Evolutionary conservation across 306 rosid genomes (phyloP), one percentile per base, ranked within the genome.

Genomic region (Pachyrhizus erosus): DNA sequence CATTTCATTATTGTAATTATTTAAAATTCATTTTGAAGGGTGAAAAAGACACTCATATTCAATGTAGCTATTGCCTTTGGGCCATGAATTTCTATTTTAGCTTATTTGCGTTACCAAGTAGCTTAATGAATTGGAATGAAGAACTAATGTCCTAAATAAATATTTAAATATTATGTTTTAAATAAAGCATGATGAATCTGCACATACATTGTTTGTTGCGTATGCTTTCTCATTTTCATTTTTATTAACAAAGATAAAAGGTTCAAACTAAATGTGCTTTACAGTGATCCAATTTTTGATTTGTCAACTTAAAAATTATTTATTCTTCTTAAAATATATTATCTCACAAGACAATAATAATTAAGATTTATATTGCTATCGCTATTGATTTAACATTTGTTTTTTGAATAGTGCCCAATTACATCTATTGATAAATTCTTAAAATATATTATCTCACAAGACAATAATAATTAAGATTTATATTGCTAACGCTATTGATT

Each of bases 211-310:
- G 70, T 26, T 24, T 68, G 70, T 34, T 55, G 81, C 10, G 9
- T 15, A 40, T 52, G 45, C 45, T 57, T 43, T 70, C 13, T 75
- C 51, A 6, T 18, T 75, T 67, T n/a, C 70, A 27, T 78, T 78
- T 34, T 62, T 84, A 54, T 73, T 73, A 46, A 61, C 15, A 0
- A 8, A 74, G 72, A 54, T n/a, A 46, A 65, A 73, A 54, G 17
- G 71, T 54, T 48, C 39, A 33, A 57, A 55, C 21, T 37, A 49
- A 43, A 18, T 64, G 37, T 45, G 71, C 39, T 68, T 15, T 69
- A 39, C 48, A 73, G 46, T 60, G 61, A 62, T 78, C 49, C 20
- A 34, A 57, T 57, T 55, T 52, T 69, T 75, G 33, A 73, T 49
- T 21, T 54, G 48, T 51, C 31, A n/a, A n/a, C 34, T 40, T 10